These are phyloP conservation scores for Agrostemma githago DNA, from an alignment of 148 eudicot genomes.

Conservation along the genomic window DNA sequence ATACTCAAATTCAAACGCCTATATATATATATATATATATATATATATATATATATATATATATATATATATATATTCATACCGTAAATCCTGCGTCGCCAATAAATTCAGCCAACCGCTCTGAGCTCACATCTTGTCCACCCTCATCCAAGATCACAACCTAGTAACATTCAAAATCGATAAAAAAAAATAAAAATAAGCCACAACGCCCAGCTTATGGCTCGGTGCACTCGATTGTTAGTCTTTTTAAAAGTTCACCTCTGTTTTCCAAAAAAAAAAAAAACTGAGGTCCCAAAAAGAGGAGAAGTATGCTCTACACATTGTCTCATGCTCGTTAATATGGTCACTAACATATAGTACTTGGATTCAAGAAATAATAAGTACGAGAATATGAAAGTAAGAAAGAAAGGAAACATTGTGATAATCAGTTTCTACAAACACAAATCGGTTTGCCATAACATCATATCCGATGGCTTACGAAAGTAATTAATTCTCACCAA, in stretches of 20 bases:
- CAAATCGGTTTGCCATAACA: background rate
- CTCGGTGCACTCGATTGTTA: background rate
- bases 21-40: no score
- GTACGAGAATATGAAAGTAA: background rate
- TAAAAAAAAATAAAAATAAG: slow-evolving; percentile 10
- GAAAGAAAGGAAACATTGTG: background rate
- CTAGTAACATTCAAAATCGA: slow-evolving; percentile 24
- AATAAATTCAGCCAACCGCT: slow-evolving; percentile 66
- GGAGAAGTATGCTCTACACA: background rate
- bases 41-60: no score
- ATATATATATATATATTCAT: slow-evolving; percentile 18
- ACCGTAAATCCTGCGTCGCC: slow-evolving; percentile 78
- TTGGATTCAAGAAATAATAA: background rate
- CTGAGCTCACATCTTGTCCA: slow-evolving; percentile 58
- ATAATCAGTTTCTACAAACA: background rate
- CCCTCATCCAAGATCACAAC: slow-evolving; percentile 84
- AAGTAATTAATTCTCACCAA: background rate
- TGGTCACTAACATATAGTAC: background rate
- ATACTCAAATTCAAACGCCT: background rate
- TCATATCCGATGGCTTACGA: background rate
- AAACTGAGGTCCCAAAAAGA: background rate
- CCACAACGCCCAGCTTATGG: background rate
- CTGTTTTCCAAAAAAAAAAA: background rate
- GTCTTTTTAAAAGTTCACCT: background rate
- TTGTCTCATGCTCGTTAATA: background rate